Base-by-base conservation (phyloP, 768 basidiomycete genomes). In the Chlorophyllum brunneum region DNA sequence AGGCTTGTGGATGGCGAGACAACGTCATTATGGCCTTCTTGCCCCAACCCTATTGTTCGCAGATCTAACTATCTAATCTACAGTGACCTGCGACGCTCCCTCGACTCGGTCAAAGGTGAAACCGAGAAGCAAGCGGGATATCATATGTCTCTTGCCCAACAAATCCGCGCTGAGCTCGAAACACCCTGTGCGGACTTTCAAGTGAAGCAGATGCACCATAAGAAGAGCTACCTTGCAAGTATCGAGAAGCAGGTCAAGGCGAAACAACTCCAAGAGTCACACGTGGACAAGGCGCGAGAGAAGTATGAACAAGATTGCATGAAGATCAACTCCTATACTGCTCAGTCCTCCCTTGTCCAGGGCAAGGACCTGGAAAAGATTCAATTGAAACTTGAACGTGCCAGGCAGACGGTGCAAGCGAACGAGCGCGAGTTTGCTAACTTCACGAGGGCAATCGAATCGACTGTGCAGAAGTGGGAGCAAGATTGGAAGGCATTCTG, bases 341-440 rank as follows among this genome's bases (percentile, higher is more conserved):
- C 94, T 4, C 93, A 97, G 66, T 81, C 87, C 27, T 85, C 90
- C 1, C 80, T 98, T 6, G 83, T 91, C 22, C 97, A 98, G 66
- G 97, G 97, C 26, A 87, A 84, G 63, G 95, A 98, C 51, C 76
- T 95, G 26, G 97, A 99, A 60, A 93, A 90, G 72, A 82, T 97
- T 33, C 81, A 85, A 26, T 61, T 83, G 50, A 97, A 93, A 70
- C 77, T 98, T 18, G 93, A 95, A 61, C 81, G 88, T 26, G 91
- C 91, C n/a, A 85, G 92, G 57, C 86, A 89, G 69, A 93, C 92
- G 0, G 92, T 98, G 1, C 86, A 86, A 53, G 78, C 81, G 6
- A 97, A 97, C 65, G 94, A 98, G 68, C 81, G 87, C 31, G 97
- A 99, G 55, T 98, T 92, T 63, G 78, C 80, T n/a, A 89, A 88